Evolutionary conservation across 768 basidiomycete genomes (phyloP).

Genomic region (Dacryopinax primogenitus): DNA sequence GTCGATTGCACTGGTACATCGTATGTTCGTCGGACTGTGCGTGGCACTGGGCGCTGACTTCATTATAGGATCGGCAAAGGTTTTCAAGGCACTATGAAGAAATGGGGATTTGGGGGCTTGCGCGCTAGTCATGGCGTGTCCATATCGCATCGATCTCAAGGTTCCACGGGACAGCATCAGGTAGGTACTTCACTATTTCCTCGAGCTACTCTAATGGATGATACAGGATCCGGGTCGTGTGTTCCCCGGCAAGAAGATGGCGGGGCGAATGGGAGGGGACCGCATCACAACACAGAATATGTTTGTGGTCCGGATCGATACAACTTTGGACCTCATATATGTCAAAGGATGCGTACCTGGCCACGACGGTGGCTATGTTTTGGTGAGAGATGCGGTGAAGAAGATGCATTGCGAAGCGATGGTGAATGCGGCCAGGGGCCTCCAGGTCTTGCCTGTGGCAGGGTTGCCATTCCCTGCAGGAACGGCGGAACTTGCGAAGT

Average conservation of each 20-base stretch:
- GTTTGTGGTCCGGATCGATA: conserved; percentile 77
- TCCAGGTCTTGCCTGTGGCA: conserved; percentile 56
- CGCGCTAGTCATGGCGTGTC: conserved; percentile 94
- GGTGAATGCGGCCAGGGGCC: conserved; percentile 54
- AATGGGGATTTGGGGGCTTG: conserved; percentile 84
- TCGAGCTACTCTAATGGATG: conserved; percentile 12
- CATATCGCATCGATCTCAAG: conserved; percentile 80
- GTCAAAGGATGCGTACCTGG: conserved; percentile 89
- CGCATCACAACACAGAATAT: conserved; percentile 80
- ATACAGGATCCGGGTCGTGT: conserved; percentile 85
- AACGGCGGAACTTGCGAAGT: conserved; percentile 58
- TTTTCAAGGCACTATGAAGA: conserved; percentile 93
- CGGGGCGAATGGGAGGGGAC: conserved; percentile 79
- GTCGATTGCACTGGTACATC: conserved; percentile 85
- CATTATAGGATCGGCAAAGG: conserved; percentile 79
- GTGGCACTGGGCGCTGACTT: conserved; percentile 11
- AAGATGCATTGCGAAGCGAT: conserved; percentile 50
- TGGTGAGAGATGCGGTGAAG: conserved; percentile 83
- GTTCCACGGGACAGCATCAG: conserved; percentile 91
- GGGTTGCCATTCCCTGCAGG: conserved; percentile 89
- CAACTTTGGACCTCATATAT: conserved; percentile 71
- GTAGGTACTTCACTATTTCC: conserved; percentile 32
- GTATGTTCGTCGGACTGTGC: conserved; percentile 38
- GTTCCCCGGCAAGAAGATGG: conserved; percentile 97
- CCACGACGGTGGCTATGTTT: conserved; percentile 71